A percentile compares a stretch with the other conserved stretches of the same genome.
phyloP scores from a whole-genome alignment of 305 asterid genomes.

The Fraxinus angustifolia region DNA sequence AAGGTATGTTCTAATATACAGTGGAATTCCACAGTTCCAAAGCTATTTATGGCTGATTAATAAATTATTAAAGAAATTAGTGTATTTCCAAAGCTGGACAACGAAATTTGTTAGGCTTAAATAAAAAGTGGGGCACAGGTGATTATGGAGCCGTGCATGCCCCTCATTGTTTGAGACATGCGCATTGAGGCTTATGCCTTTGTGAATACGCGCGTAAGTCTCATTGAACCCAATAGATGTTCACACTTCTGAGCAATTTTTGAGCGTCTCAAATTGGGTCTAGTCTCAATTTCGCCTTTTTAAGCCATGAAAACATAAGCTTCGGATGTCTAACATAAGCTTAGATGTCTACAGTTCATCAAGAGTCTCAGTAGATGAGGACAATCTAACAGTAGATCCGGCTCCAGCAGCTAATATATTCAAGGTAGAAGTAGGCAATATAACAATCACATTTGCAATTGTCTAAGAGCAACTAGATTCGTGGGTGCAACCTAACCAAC shows the following conservation, averaged over 20 bases:
- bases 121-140: not conserved
- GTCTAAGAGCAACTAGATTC: not conserved
- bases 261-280: not conserved
- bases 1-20: not conserved
- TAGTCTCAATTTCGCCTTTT: not conserved
- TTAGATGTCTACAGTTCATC: not conserved
- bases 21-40: not conserved
- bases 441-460: not conserved
- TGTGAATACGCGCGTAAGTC: not conserved
- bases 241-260: not conserved
- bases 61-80: not conserved
- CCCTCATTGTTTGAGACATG: not conserved
- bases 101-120: not conserved
- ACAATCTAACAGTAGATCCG: not conserved
- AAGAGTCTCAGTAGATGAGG: not conserved
- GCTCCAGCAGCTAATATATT: not conserved
- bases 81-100: not conserved
- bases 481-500: slow-evolving; percentile 7
- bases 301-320: not conserved
- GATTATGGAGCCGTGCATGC: not conserved
- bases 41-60: not conserved
- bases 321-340: not conserved
- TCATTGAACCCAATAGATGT: not conserved
- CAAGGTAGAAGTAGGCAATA: not conserved
- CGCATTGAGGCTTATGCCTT: not conserved